These are phyloP conservation scores for Basipetospora chlamydospora DNA, from an alignment of 2,329 filamentous ascomycete species.

Conservation along the genomic window DNA sequence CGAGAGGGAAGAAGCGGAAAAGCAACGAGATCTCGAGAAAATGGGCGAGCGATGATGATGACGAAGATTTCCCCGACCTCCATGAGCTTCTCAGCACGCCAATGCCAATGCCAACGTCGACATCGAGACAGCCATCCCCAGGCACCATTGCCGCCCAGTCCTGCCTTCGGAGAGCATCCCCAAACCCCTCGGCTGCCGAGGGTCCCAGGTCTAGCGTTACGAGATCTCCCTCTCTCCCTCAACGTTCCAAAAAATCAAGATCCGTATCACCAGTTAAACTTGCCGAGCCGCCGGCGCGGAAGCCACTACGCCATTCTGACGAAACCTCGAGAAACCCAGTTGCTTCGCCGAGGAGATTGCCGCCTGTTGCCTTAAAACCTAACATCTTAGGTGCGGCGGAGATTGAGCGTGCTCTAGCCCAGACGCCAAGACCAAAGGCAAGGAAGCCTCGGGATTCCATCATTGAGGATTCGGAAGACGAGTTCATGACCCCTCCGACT, in stretches of 20 bases:
- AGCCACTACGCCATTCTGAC: neutral
- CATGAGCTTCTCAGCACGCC: constrained; percentile 29
- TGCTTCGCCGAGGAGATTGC: constrained; percentile 1
- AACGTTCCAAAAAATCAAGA: neutral
- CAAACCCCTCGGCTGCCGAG: neutral
- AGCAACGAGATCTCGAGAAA: constrained; percentile 28
- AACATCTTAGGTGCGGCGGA: constrained; percentile 1
- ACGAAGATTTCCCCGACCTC: constrained; percentile 39
- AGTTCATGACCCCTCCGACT: constrained; percentile 28
- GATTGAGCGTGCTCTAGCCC: constrained; percentile 3
- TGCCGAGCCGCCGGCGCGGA: neutral
- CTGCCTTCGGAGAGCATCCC: neutral
- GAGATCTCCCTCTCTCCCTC: neutral
- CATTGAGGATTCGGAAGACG: constrained; percentile 44
- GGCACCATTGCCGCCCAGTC: neutral
- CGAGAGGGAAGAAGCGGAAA: constrained; percentile 32
- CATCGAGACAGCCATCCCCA: neutral
- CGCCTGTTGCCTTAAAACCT: constrained; percentile 1
- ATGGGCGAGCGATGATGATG: constrained; percentile 15
- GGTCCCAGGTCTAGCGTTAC: neutral
- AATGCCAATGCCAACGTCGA: constrained; percentile 16
- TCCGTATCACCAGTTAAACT: neutral
- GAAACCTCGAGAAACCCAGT: neutral
- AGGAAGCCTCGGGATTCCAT: constrained; percentile 15
- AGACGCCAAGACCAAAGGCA: constrained; percentile 2